phyloP scores from a whole-genome alignment of 257 asterid genomes.

The Lithospermum erythrorhizon region DNA sequence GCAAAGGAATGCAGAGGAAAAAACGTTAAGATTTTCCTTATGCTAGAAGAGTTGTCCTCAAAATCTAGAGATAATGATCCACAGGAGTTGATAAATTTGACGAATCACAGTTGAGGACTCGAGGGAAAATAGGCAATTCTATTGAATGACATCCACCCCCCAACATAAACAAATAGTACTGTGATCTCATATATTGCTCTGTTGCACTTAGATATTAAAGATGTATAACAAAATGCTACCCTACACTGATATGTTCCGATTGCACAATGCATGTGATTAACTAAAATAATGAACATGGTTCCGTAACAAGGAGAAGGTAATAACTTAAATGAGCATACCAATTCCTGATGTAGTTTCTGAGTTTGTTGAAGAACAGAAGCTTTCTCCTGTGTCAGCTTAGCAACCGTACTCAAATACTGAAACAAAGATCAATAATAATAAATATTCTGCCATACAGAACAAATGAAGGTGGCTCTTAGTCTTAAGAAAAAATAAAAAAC shows the following conservation, averaged over 20 bases:
- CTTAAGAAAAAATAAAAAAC: neutral
- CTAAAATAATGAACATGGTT: neutral
- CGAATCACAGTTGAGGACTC: no score
- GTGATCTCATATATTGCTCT: no score
- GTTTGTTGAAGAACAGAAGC: conserved; percentile 43
- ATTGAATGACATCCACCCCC: no score
- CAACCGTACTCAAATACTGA: conserved; percentile 40
- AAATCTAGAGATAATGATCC: neutral
- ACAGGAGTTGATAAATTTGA: neutral
- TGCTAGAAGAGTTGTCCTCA: neutral
- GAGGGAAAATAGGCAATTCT: no score
- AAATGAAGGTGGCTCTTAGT: neutral
- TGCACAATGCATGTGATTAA: neutral
- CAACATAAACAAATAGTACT: no score
- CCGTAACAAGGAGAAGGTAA: neutral
- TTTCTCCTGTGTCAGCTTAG: conserved; percentile 63
- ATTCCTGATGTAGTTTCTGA: conserved; percentile 46
- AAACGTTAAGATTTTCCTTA: neutral
- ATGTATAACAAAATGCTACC: neutral
- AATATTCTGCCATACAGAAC: neutral
- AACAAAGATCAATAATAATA: conserved; percentile 12
- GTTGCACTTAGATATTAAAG: no score
- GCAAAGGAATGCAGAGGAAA: neutral
- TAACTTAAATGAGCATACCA: conserved; percentile 38
- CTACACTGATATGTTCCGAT: neutral